Percentiles rank a stretch among this genome's conserved stretches.
Evolutionary conservation across 768 basidiomycete species (phyloP).

Genomic region (Tricholoma sp.): DNA sequence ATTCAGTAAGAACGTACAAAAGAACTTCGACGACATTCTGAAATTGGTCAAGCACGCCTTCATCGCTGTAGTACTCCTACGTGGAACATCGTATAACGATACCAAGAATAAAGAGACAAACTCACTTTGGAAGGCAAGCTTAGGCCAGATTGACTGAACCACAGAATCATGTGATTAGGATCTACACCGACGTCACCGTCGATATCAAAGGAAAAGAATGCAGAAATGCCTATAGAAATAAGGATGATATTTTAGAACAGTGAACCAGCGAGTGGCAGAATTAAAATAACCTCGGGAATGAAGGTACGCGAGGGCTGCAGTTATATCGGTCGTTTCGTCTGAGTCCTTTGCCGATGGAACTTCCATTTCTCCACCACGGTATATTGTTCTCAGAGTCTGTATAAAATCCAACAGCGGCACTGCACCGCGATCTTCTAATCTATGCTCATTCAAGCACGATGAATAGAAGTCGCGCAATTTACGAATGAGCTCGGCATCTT

Average conservation of each 20-base stretch:
- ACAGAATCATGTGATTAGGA: conserved; percentile 80
- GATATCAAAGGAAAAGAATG: conserved; percentile 74
- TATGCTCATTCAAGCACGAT: conserved; percentile 78
- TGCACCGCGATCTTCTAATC: conserved; percentile 68
- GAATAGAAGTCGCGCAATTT: conserved; percentile 72
- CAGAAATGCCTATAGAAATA: conserved; percentile 55
- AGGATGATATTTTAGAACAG: background rate
- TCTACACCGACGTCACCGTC: conserved; percentile 87
- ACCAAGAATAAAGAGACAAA: background rate
- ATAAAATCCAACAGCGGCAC: conserved; percentile 68
- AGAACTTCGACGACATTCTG: conserved; percentile 61
- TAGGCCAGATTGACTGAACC: conserved; percentile 77
- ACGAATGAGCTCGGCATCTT: conserved; percentile 44
- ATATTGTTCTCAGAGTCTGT: conserved; percentile 54
- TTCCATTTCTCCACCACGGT: conserved; percentile 46
- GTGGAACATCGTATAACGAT: background rate
- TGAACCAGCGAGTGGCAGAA: background rate
- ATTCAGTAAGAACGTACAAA: conserved; percentile 52
- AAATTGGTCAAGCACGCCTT: conserved; percentile 65
- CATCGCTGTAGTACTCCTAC: conserved; percentile 88
- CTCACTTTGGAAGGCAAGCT: conserved; percentile 86
- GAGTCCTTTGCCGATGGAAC: conserved; percentile 14
- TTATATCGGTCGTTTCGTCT: conserved; percentile 51
- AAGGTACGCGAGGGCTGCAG: conserved; percentile 77
- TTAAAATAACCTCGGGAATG: conserved; percentile 70